phyloP scores from a whole-genome alignment of 345 rosid species.

The Salix dunnii region DNA sequence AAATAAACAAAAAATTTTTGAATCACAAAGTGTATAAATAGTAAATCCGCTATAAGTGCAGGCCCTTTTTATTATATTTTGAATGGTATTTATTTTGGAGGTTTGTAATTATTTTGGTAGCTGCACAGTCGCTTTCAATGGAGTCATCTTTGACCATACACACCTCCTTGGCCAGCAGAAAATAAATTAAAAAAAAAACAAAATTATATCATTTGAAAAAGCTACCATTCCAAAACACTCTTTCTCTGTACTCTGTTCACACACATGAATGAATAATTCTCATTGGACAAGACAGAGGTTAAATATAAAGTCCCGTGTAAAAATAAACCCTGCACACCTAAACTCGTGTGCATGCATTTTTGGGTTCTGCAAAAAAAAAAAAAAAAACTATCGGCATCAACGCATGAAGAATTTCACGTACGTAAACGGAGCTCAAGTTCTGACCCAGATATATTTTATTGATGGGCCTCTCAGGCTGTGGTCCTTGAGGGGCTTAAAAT shows the following conservation, averaged over 20 bases:
- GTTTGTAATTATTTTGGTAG: not conserved
- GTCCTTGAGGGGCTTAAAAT: not conserved
- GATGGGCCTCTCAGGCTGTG: not conserved
- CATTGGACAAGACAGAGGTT: not conserved
- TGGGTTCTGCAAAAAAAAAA: not conserved
- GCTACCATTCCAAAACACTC: too few relatives aligned
- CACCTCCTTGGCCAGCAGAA: not conserved
- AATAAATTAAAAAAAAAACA: too few relatives aligned
- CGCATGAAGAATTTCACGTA: not conserved
- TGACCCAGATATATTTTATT: not conserved
- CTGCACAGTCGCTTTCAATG: not conserved
- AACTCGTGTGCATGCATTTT: rapidly evolving
- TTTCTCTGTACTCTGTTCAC: too few relatives aligned
- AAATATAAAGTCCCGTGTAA: too few relatives aligned
- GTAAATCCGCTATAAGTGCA: too few relatives aligned
- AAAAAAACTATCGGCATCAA: not conserved
- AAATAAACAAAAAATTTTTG: too few relatives aligned
- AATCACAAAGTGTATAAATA: too few relatives aligned
- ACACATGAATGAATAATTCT: not conserved
- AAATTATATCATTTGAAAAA: too few relatives aligned
- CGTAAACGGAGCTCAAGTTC: not conserved
- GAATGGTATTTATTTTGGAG: not conserved
- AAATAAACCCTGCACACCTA: not conserved
- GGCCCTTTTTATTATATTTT: not conserved
- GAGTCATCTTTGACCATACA: not conserved